Conservation (phyloP, 2,329 filamentous ascomycete genomes). For the Monosporascus ibericus region DNA sequence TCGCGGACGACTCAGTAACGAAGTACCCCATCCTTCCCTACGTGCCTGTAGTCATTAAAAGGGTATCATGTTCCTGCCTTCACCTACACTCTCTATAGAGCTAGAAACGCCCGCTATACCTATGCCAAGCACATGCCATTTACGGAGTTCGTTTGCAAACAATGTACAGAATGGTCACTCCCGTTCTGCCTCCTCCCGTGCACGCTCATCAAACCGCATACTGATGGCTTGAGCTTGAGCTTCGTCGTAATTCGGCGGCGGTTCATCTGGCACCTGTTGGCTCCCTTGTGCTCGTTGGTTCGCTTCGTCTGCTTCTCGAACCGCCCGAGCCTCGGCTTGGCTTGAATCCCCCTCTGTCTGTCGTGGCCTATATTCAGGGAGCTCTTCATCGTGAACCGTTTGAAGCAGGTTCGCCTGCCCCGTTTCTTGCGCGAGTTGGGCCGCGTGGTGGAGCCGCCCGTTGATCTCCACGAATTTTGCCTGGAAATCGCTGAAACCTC, state of each 20-base stretch:
- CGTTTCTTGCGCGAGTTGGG: constrained; percentile 66
- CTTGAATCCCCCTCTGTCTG: constrained; percentile 23
- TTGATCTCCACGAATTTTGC: constrained; percentile 76
- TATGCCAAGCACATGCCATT: background rate
- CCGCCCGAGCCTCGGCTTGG: constrained; percentile 10
- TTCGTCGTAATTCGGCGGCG: constrained; percentile 88
- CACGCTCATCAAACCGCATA: constrained; percentile 59
- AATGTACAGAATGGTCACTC: constrained; percentile 30
- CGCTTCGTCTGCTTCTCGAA: constrained; percentile 17
- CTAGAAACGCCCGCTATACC: background rate
- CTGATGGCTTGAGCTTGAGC: constrained; percentile 67
- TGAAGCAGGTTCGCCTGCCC: constrained; percentile 45
- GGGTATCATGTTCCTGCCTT: constrained; percentile 17
- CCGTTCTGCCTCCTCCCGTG: constrained; percentile 67
- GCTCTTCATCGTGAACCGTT: constrained; percentile 72
- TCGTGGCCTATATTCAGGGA: constrained; percentile 77
- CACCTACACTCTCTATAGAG: background rate
- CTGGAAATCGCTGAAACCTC: constrained; percentile 90
- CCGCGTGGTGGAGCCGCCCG: constrained; percentile 74
- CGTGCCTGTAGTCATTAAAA: background rate
- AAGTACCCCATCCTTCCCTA: background rate
- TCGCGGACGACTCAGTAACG: no score
- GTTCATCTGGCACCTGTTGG: constrained; percentile 56
- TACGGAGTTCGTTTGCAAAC: constrained; percentile 5
- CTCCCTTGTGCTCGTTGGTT: constrained; percentile 19